These are phyloP conservation scores for Saksenaea oblongispora DNA, from an alignment of 371 early-diverging fungal genomes.

Conservation along the genomic window DNA sequence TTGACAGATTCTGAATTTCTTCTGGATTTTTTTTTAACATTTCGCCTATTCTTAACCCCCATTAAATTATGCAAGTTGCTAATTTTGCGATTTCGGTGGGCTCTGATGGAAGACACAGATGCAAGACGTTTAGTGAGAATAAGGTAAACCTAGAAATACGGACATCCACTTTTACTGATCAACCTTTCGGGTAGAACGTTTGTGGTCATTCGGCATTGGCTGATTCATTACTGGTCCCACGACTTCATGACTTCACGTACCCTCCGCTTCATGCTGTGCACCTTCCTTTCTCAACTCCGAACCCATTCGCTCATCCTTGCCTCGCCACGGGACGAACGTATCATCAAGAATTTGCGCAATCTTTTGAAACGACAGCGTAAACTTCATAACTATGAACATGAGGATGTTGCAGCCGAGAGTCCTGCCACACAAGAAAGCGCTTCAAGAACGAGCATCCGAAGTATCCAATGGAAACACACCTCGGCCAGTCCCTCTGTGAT, in stretches of 20 bases:
- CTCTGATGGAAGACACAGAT: constrained; percentile 43
- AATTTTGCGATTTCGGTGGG: constrained; percentile 54
- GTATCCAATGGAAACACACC: neutral
- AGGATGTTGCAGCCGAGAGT: neutral
- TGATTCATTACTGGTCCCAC: constrained; percentile 47
- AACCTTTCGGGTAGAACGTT: constrained; percentile 35
- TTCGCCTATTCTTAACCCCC: constrained; percentile 45
- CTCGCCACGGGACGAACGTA: constrained; percentile 47
- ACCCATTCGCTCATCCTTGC: constrained; percentile 36
- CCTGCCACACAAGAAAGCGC: neutral
- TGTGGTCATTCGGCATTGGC: constrained; percentile 54
- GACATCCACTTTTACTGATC: neutral
- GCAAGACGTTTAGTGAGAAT: constrained; percentile 43
- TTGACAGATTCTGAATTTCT: constrained; percentile 41
- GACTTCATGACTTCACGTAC: constrained; percentile 48
- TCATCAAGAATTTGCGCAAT: constrained; percentile 38
- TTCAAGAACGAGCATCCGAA: neutral
- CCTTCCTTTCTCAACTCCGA: constrained; percentile 46
- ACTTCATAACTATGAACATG: constrained; percentile 11
- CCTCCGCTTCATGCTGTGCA: constrained; percentile 47
- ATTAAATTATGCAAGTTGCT: constrained; percentile 49
- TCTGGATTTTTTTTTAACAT: constrained; percentile 52
- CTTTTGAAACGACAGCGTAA: constrained; percentile 46
- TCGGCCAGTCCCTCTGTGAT: neutral
- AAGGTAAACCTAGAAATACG: constrained; percentile 31